These are phyloP conservation scores for Malus sieversii DNA, from an alignment of 306 rosid genomes.

Conservation along the genomic window DNA sequence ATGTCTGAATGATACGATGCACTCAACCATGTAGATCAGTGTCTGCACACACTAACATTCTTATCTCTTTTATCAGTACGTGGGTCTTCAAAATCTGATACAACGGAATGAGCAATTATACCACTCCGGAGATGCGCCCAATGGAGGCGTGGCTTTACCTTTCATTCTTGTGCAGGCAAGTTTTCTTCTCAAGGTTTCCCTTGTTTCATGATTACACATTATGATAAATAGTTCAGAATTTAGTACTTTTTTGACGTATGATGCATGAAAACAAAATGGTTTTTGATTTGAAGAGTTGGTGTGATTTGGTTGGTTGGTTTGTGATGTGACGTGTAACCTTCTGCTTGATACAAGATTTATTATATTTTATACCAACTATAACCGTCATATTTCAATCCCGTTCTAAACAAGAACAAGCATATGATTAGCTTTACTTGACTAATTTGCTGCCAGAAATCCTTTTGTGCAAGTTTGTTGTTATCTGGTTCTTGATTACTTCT, in stretches of 20 bases:
- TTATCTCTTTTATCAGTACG: constrained; percentile 39
- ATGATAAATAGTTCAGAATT: neutral
- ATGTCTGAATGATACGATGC: neutral
- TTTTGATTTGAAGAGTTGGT: neutral
- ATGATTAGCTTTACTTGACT: neutral
- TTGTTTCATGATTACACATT: constrained; percentile 1
- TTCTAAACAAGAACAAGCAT: neutral
- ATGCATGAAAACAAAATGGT: neutral
- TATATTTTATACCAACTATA: neutral
- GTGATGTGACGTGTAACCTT: neutral
- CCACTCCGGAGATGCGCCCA: constrained; percentile 79
- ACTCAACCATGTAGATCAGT: neutral
- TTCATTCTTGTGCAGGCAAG: constrained; percentile 91
- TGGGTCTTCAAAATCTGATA: constrained; percentile 87
- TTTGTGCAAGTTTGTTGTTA: neutral
- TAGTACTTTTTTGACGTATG: neutral
- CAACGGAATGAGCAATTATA: constrained; percentile 82
- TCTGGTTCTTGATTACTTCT: neutral
- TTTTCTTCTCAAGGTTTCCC: constrained; percentile 17
- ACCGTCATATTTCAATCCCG: neutral
- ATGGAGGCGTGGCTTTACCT: constrained; percentile 92
- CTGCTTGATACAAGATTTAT: neutral
- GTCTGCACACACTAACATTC: constrained; percentile 23
- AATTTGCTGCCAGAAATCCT: neutral
- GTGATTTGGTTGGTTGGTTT: neutral